Conservation (phyloP, 73 alveolate species). For the Loxodes magnus region DNA sequence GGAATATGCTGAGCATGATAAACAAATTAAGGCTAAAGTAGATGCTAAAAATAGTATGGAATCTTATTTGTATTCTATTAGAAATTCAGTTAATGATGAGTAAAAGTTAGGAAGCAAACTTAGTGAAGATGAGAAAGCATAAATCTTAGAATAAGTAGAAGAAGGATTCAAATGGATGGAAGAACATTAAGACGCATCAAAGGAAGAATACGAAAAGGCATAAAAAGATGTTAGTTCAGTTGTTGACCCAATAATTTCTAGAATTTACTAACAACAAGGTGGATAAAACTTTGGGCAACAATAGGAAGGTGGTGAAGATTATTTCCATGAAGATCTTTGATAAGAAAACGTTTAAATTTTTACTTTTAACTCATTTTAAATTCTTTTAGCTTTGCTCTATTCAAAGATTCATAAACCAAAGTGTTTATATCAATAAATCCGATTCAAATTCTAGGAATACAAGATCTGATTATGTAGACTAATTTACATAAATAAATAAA, state of each 20-base stretch:
- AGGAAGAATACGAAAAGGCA: constrained; percentile 68
- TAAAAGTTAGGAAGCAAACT: constrained; percentile 57
- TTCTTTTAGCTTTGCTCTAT: too few relatives aligned
- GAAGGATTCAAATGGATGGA: constrained; percentile 75
- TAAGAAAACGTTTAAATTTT: not conserved
- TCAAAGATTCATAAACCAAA: too few relatives aligned
- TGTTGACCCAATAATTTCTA: constrained; percentile 85
- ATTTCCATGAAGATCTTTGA: constrained; percentile 23
- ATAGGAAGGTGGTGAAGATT: constrained; percentile 54
- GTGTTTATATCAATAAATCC: too few relatives aligned
- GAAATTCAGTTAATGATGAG: constrained; percentile 80
- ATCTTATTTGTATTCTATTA: constrained; percentile 79
- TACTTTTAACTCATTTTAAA: too few relatives aligned
- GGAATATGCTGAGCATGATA: constrained; percentile 89
- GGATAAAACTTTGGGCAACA: constrained; percentile 40
- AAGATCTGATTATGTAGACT: too few relatives aligned
- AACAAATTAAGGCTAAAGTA: constrained; percentile 77
- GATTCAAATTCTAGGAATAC: too few relatives aligned
- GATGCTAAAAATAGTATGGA: constrained; percentile 92
- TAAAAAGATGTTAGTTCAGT: constrained; percentile 40
- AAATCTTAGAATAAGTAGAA: constrained; percentile 62
- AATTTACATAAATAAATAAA: too few relatives aligned
- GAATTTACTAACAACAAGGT: constrained; percentile 70
- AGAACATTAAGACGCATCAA: constrained; percentile 69
- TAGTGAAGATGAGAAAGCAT: constrained; percentile 52